Base-by-base conservation (phyloP, 2,329 filamentous ascomycete genomes). In the Sarocladium oryzae region DNA sequence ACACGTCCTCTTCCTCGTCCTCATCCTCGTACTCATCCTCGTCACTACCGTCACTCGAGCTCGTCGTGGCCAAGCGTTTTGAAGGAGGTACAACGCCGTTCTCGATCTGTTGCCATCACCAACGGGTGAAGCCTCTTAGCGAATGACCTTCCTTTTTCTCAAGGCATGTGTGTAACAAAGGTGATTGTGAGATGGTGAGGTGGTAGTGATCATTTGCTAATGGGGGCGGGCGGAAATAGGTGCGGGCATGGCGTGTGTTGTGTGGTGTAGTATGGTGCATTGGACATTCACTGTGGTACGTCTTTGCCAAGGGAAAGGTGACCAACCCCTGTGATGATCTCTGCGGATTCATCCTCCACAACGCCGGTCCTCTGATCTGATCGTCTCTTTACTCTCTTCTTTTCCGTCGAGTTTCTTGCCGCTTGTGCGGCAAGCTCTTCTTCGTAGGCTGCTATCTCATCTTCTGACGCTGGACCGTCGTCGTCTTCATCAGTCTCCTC, bases 241-340 rank as follows among this genome's bases (percentile, higher is more conserved):
- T 37, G 13, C 28, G 28, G 13, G 7, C 7, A 37, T 37, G 35
- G 35, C 6, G 8, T 37, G 35, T n/a, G 35, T 15, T 9, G 16
- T 37, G 35, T 37, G 7, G 11, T 37, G 35, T 26, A 21, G 40
- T 43, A n/a, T 23, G 7, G 46, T 21, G 46, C 21, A 49, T 18
- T 49, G 46, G 16, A 49, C 46, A 37, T 58, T 58, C 57, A 54
- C 54, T 60, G 60, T 53, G 59, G 58, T 49, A 54, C 56, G 50
- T 65, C 67, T 58, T 70, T 70, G 53, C 75, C 72, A 32, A 79
- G 56, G 49, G 70, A 68, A 49, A 84, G 63, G 54, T 78, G 70
- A 65, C 74, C 73, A 66, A 84, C 64, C 51, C 81, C 81, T 16
- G 79, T 82, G 51, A 84, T 82, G 24, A 81, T 57, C 62, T 84